Conservation (phyloP, 192 early-diverging fungal genomes). For the Martensiomyces pterosporus region DNA sequence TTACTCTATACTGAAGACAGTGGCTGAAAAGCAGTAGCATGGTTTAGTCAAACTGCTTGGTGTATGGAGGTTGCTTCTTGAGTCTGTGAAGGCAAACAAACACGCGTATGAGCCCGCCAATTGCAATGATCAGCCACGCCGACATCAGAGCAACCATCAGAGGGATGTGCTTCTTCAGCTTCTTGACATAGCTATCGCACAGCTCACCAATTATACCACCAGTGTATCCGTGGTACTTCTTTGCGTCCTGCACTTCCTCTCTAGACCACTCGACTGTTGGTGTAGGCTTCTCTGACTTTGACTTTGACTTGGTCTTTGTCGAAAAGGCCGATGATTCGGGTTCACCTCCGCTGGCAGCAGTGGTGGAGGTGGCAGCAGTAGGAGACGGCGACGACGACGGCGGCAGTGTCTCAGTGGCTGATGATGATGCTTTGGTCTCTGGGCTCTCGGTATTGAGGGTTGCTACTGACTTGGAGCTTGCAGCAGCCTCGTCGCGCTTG, state of each 20-base stretch:
- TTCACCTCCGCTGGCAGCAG: too few relatives aligned
- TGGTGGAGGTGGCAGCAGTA: too few relatives aligned
- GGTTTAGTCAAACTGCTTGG: neutral
- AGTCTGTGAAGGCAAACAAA: slow-evolving; percentile 12
- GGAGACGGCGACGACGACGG: too few relatives aligned
- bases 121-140: slow-evolving; percentile 35
- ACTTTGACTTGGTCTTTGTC: too few relatives aligned
- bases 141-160: slow-evolving; percentile 30
- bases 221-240: slow-evolving; percentile 43
- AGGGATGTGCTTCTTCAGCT: slow-evolving; percentile 25
- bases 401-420: too few relatives aligned
- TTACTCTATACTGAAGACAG: slow-evolving; percentile 11
- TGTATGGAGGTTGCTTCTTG: too few relatives aligned
- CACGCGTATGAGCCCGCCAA: slow-evolving; percentile 27
- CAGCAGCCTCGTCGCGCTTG: too few relatives aligned
- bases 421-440: too few relatives aligned
- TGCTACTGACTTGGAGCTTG: too few relatives aligned
- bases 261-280: slow-evolving; percentile 18
- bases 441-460: too few relatives aligned
- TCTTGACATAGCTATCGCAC: slow-evolving; percentile 26
- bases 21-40: neutral
- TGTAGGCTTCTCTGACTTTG: too few relatives aligned
- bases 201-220: slow-evolving; percentile 42
- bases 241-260: slow-evolving; percentile 25
- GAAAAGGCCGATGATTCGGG: too few relatives aligned